Evolutionary conservation across 2,329 filamentous ascomycete species (phyloP), one percentile per base, ranked within the genome.

Genomic region (Fusarium neocosmosporiellum): DNA sequence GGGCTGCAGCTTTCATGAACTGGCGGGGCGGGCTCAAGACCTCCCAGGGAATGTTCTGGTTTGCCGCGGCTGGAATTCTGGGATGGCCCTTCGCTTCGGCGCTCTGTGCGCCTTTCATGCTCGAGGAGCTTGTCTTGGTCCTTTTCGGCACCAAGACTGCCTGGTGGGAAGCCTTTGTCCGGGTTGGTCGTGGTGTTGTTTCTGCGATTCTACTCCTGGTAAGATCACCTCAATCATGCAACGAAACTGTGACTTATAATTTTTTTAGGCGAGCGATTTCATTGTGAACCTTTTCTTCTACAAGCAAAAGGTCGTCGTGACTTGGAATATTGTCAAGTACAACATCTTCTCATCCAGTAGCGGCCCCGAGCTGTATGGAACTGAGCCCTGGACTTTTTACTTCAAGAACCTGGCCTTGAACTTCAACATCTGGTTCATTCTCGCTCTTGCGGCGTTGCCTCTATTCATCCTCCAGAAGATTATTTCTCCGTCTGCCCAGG

Each of bases 321-420:
- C 95, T 1, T 93, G 94, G 87, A 98, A 98, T 79, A 98, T 99
- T 78, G 91, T 99, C 78, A 90, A 92, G 73, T 99, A 99, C 87
- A 99, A 99, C 80, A 90, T 99, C 48, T 96, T 99, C 80, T 93
- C 93, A 9, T 91, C 90, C 8, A 88, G 90, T 0, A 93, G 91
- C 34, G 96, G 96, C 0, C 96, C 96, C 0, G 90, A 98, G 63
- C 93, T 99, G 37, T 99, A 98, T 78, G 96, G 96, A 50, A 97
- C 94, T 1, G 96, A 99, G 82, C 94, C 96, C 2, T 98, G 96
- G 96, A 92, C 95, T 61, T 99, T 98, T 80, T 99, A 99, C 82
- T 87, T 98, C 76, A 93, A 94, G 76, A 99, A 99, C 77, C 85
- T 99, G 48, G 84, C 92, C 18, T 87, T 99, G 66, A 99, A 99